Base-by-base conservation (phyloP, 1,284 basidiomycete genomes). In the Fomitopsis schrenkii region DNA sequence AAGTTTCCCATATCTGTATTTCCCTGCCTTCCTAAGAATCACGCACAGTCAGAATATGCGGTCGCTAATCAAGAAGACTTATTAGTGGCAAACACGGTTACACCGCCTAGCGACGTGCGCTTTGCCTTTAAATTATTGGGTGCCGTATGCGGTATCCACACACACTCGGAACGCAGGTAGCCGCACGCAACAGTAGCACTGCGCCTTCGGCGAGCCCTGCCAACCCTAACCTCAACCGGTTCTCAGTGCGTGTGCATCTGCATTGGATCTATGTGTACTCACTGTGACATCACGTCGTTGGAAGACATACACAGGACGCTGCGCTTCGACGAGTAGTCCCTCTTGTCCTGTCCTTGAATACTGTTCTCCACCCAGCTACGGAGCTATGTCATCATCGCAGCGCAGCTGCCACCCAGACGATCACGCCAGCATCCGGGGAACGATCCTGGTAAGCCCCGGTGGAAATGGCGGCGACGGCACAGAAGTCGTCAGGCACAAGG, bases 381-480 rank as follows among this genome's bases (percentile, higher is more conserved):
- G 68, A 6, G 67, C 63, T 8, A 68, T 19, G 76, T 73, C 0
- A 68, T 71, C 19, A 76, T 80, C 56, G 78, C 79, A 0, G 60
- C 80, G 15, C 67, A 64, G 38, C 63, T 68, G 63, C 70, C 75
- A n/a, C 74, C 72, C 61, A 17, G 52, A 70, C 45, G 40, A 65
- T 38, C 60, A 60, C 38, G 41, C 68, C 62, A 67, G 75, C 41
- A 80, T 81, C 64, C 71, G 73, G 28, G 81, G 82, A 0, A 78
- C 80, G 0, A 70, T 84, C 22, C 69, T 83, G 2, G 69, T 82
- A 66, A 85, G 84, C 61, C 83, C 83, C 0, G 82, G 82, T 1
- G 82, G 82, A 0, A 82, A 82, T 7, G 82, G 82, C 2, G 80
- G 76, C 2, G 77, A 78, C 59, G 82, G 82, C 12, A 76, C 82